Base-by-base conservation (phyloP, 345 rosid genomes). In the Aurinia saxatilis region DNA sequence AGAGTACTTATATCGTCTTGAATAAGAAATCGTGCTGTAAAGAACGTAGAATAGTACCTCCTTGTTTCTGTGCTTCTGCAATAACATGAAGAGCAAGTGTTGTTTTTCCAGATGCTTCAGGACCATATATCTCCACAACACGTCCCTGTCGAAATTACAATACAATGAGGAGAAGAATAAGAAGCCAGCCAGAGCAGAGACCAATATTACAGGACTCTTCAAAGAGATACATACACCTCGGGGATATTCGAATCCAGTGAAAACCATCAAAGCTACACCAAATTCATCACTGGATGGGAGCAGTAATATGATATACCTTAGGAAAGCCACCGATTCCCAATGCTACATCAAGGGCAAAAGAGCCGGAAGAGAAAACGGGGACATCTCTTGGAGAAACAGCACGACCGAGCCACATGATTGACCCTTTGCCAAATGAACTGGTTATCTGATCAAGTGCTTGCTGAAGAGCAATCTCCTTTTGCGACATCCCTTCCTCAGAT, bases 51-150 rank as follows among this genome's bases (percentile, higher is more conserved):
- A 14, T n/a, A 10, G 10, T 72, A 92, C 99, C 99, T 93, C 99
- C 99, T 80, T 75, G 84, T 73, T 83, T 95, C 56, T 95, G 99
- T 48, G 98, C 83, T 82, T 95, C 99, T 45, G 96, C 99, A 75
- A 95, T 90, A 58, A 83, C 96, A 73, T 90, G 99, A 21, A 90
- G 81, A 21, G 91, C 96, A 62, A 95, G 91, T 46, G 99, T 95
- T 39, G 99, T 95, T 75, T 95, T 95, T 21, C 99, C 99, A 65
- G 98, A 95, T 47, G 99, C 99, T 83, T 90, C 99, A 6, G 99
- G 99, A 50, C 99, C 99, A 78, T 76, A 95, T 54, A 95, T 83
- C 82, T 90, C 99, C 71, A 87, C 87, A 29, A 93, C 97, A 61
- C 99, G 99, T 2, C 99, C 99, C 99, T 93, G 64, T 56, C 45